These are phyloP conservation scores for Cladosporium velox DNA, from an alignment of 2,329 filamentous ascomycete species.

Conservation along the genomic window DNA sequence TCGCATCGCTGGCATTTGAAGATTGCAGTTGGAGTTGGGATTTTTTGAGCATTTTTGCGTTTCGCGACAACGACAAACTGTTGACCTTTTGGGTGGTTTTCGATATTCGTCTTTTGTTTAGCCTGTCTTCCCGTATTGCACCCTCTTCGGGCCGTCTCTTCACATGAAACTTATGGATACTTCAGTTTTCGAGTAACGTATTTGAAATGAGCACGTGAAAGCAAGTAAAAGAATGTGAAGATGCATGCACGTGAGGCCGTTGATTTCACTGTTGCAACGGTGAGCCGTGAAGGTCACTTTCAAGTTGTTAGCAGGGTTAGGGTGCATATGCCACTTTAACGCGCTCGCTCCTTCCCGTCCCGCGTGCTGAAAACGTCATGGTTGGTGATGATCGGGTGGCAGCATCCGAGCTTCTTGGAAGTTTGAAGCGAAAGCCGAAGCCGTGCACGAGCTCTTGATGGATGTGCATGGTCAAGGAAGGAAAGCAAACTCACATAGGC, in stretches of 20 bases:
- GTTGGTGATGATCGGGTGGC: not conserved
- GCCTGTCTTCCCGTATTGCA: not conserved
- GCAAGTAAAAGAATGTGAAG: not conserved
- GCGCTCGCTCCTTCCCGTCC: not conserved
- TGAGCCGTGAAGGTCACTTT: not conserved
- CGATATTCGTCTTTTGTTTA: not conserved
- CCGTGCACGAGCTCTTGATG: constrained; percentile 14
- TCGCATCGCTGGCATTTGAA: not conserved
- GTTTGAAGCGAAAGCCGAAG: constrained; percentile 14
- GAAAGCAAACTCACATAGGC: constrained; percentile 15
- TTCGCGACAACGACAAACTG: too few species aligned
- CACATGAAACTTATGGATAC: not conserved
- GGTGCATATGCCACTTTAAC: not conserved
- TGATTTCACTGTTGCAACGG: not conserved
- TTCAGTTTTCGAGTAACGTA: not conserved
- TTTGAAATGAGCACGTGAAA: not conserved
- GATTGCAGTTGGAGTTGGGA: not conserved
- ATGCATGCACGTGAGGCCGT: not conserved
- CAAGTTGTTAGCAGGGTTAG: not conserved
- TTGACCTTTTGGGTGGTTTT: too few species aligned
- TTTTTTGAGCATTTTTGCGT: not conserved
- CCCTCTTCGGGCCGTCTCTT: not conserved
- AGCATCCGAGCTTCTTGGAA: constrained; percentile 13
- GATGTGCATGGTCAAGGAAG: not conserved
- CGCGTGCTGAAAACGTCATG: constrained; percentile 5